Evolutionary conservation across 2,329 filamentous ascomycete genomes (phyloP), one percentile per base, ranked within the genome.

Genomic region (Teratosphaeriaceae sp.): DNA sequence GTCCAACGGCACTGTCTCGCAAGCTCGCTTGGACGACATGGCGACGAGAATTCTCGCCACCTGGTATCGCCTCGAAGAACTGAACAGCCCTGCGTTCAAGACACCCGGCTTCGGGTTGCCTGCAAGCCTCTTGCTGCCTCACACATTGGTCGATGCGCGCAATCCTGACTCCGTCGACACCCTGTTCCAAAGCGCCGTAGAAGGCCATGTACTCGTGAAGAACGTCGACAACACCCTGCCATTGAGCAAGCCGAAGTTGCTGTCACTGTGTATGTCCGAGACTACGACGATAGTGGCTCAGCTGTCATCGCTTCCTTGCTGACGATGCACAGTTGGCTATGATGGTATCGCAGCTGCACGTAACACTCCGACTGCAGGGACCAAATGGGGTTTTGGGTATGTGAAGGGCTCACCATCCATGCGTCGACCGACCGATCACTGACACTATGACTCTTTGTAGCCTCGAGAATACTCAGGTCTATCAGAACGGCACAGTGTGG

Each of bases 201-300:
- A 80, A 49, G 77, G 79, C 5, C 76, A 79, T 38, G 78, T 82
- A 2, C 66, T 82, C 1, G 67, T 82, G 22, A 82, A 82, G 56
- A 82, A 83, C 56, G 63, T 57, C 21, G 72, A 74, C 34, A 24
- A 6, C 65, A 61, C 75, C 0, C 66, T 82, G 1, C 78, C 79
- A 0, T 58, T 83, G 0, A 66, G 67, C 3, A 58, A 45, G 5
- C 68, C 67, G 11, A 34, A 36, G 21, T 18, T 42, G 7, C 13
- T 42, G 20, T 35, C 30, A 77, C 81, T 39, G 9, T 39, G 35
- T 38, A 38, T 23, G 35, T 34, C 21, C 11, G 15, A 38, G 35
- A 29, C n/a, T 54, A 53, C 31, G 55, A 52, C 36, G 53, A 57
- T 42, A 52, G 47, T 18, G 34, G 38, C 12, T 46, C 43, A 20